phyloP scores from a whole-genome alignment of 305 asterid genomes.

The Solanum chacoense region DNA sequence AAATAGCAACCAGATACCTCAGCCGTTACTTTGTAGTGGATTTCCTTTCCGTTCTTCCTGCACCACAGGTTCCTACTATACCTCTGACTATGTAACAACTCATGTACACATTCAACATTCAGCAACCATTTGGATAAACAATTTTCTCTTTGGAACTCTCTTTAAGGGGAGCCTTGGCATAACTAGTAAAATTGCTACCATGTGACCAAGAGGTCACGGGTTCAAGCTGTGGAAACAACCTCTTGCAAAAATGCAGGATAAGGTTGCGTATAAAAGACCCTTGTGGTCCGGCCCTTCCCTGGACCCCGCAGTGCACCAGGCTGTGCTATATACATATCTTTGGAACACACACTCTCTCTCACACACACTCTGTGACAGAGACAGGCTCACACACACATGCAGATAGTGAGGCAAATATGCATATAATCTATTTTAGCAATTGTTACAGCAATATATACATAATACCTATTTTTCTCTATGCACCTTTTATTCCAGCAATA shows the following conservation, averaged over 20 bases:
- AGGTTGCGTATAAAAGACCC: not conserved
- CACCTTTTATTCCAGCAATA: not conserved
- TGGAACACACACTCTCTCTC: not conserved
- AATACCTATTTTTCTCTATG: not conserved
- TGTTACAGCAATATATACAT: not conserved
- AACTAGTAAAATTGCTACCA: not conserved
- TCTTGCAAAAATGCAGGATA: not conserved
- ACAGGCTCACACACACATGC: not conserved
- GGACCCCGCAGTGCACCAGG: not conserved
- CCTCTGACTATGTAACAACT: not conserved
- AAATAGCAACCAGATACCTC: constrained; percentile 66
- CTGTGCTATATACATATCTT: not conserved
- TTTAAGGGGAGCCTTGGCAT: not conserved
- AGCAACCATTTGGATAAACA: not conserved
- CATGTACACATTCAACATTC: not conserved
- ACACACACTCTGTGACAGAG: not conserved
- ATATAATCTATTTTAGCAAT: not conserved
- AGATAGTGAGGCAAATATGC: not conserved
- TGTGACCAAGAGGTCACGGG: not conserved
- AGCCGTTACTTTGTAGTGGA: constrained; percentile 77
- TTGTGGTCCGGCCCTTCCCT: not conserved
- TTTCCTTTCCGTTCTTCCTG: constrained; percentile 77
- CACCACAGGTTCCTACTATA: constrained; percentile 70
- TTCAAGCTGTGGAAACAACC: not conserved
- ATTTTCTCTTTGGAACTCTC: not conserved